These are phyloP conservation scores for Ustilago bromivora DNA, from an alignment of 1,284 basidiomycete species.

Conservation along the genomic window DNA sequence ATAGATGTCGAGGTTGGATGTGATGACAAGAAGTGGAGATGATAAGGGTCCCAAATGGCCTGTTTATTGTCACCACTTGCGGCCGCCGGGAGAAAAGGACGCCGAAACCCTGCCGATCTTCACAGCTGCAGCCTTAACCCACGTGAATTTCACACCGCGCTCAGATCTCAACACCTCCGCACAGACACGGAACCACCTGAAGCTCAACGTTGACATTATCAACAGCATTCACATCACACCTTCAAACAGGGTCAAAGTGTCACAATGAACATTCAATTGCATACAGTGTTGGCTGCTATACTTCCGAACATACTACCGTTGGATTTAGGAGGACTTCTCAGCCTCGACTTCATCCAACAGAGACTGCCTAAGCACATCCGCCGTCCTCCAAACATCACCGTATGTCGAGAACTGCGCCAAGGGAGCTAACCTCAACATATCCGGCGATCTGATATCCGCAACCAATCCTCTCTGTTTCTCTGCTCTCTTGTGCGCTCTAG, in stretches of 20 bases:
- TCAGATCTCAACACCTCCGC: background rate
- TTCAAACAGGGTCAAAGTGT: background rate
- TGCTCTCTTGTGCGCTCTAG: conserved; percentile 51
- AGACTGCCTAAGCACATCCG: conserved; percentile 50
- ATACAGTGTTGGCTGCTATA: background rate
- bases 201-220: background rate
- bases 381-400: conserved; percentile 61
- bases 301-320: no score
- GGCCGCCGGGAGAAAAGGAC: background rate
- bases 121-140: background rate
- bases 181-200: background rate
- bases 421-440: conserved; percentile 65
- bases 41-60: background rate
- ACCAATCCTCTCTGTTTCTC: conserved; percentile 60
- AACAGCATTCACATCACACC: background rate
- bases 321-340: conserved; percentile 2
- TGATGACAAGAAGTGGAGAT: background rate
- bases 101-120: conserved; percentile 5
- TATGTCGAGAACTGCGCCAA: conserved; percentile 63
- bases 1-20: background rate
- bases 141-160: background rate
- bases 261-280: background rate
- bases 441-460: conserved; percentile 62
- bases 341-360: conserved; percentile 40
- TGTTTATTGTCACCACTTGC: background rate